Conservation (phyloP, 768 basidiomycete genomes). For the Mrakia frigida region DNA sequence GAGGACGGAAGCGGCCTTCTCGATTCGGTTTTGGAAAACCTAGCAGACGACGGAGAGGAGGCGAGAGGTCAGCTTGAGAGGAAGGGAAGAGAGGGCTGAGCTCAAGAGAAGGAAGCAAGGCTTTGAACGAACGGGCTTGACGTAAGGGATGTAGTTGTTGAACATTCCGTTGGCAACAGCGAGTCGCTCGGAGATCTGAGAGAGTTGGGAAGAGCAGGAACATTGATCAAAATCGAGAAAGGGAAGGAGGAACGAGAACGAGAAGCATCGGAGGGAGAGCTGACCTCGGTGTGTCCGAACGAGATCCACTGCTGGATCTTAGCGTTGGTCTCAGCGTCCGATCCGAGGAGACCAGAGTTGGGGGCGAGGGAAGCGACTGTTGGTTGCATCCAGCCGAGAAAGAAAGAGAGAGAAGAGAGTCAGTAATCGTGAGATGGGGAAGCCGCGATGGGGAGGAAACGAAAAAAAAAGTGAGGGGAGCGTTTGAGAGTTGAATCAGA, state of each 20-base stretch:
- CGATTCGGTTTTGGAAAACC: conserved; percentile 55
- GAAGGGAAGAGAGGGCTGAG: conserved; percentile 36
- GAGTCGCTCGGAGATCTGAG: conserved; percentile 44
- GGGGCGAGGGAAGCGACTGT: conserved; percentile 71
- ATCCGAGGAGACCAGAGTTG: conserved; percentile 72
- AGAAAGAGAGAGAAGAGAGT: neutral
- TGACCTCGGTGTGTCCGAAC: conserved; percentile 46
- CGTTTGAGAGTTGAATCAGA: conserved; percentile 36
- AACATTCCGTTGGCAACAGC: conserved; percentile 51
- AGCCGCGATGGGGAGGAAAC: conserved; percentile 26
- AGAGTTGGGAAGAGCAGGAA: neutral
- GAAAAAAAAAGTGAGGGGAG: conserved; percentile 19
- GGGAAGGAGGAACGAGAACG: neutral
- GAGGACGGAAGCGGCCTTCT: conserved; percentile 58
- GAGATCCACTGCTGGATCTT: conserved; percentile 80
- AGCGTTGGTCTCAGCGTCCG: conserved; percentile 60
- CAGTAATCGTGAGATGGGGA: neutral
- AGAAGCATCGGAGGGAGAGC: conserved; percentile 51
- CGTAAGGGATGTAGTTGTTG: conserved; percentile 56
- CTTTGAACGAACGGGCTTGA: conserved; percentile 54
- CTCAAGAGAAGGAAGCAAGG: neutral
- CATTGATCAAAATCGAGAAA: conserved; percentile 12
- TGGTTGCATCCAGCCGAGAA: neutral
- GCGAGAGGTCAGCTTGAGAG: conserved; percentile 13
- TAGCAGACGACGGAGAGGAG: neutral